Base-by-base conservation (phyloP, 805 yeast species). In the Blastobotrys parvus region DNA sequence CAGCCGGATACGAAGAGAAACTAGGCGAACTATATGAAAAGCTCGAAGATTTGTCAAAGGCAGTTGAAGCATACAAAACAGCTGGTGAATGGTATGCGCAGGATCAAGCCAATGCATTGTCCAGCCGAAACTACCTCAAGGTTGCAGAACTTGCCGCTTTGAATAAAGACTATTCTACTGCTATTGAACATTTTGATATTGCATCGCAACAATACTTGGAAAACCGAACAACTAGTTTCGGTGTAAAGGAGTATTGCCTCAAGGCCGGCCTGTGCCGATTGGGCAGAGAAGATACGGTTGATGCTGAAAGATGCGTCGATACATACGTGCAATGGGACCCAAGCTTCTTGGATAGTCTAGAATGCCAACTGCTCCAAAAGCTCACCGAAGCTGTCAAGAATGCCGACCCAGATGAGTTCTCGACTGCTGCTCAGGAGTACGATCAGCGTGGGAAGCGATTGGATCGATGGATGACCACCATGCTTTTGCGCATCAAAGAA, bases 41-140 rank as follows among this genome's bases (percentile, higher is more conserved):
- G 39, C 66, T 86, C 17, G 73, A 73, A 39, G 90, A 89, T 56
- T 62, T 68, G 25, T 67, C 70, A 19, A 75, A 75, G 52, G 97
- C 98, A 4, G 72, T 82, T 42, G 71, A 71, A 43, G 77, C 88
- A 22, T 90, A 82, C 59, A 94, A 88, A 58, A 84, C 82, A 55
- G 96, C 98, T 8, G 96, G 95, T 33, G 97, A 92, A 57, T 92
- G 96, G 89, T 89, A 82, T 59, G 75, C 78, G 43, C 86, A 90
- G 48, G 99, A 92, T 64, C 38, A 97, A 0, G 82, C 82, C 49
- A 94, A 97, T 6, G 60, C 90, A 44, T 77, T 95, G 20, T 78
- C 95, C 20, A 88, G 80, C 64, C 92, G 92, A 67, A 89, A 94
- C 19, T 83, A 75, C 52, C 67, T 90, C 51, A 87, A 87, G 61